These are phyloP conservation scores for Geotrichum klebahnii DNA, from an alignment of 1,139 yeast species.

Conservation along the genomic window DNA sequence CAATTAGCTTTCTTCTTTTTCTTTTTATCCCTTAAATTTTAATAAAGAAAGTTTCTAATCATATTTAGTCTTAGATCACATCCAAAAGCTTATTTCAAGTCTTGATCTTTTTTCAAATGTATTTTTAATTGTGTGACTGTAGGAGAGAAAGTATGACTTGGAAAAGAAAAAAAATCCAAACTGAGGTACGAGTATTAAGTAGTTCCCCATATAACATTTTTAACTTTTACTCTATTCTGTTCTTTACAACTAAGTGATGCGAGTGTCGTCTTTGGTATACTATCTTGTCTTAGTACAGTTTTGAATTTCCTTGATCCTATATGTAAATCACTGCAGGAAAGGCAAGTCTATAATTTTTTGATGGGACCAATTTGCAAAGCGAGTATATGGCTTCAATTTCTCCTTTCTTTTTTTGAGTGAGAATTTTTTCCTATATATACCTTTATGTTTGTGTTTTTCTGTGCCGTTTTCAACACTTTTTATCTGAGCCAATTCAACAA, in stretches of 20 bases:
- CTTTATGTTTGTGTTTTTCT: neutral
- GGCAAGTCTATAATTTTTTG: neutral
- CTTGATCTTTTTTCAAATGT: no score
- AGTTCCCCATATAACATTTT: neutral
- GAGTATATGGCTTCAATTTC: neutral
- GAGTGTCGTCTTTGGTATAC: neutral
- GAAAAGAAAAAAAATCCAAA: no score
- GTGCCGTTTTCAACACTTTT: neutral
- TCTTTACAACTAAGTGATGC: neutral
- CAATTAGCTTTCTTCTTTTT: no score
- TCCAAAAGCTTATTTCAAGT: no score
- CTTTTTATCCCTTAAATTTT: no score
- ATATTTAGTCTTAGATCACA: no score
- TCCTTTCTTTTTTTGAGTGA: neutral
- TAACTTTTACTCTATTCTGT: neutral
- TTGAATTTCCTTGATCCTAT: neutral
- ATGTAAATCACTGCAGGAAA: neutral
- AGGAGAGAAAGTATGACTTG: no score
- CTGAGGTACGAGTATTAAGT: neutral
- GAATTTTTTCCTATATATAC: neutral
- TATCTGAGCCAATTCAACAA: neutral
- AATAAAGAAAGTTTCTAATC: no score
- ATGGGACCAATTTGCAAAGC: neutral
- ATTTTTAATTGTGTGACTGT: no score
- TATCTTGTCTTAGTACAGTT: conserved; percentile 2